Evolutionary conservation across 176 grass and related monocot species (phyloP).

Genomic region (Aechmea fasciata): DNA sequence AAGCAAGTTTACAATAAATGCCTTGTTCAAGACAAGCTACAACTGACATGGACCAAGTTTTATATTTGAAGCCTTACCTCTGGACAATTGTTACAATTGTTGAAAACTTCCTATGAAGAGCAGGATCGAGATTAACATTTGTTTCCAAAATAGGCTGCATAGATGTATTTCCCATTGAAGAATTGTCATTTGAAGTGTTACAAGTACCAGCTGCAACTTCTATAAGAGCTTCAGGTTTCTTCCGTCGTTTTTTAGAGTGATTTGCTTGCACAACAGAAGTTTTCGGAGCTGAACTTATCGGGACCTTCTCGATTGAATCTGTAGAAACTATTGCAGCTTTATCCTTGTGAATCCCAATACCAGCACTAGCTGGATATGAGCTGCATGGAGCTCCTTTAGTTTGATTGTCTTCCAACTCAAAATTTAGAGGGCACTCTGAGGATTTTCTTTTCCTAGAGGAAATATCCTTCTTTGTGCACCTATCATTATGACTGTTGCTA

Average conservation of each 20-base stretch:
- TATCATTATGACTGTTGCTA: slow-evolving; percentile 3
- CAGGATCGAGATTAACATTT: slow-evolving; percentile 26
- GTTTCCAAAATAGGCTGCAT: slow-evolving; percentile 9
- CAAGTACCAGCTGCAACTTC: not conserved
- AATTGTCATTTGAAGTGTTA: slow-evolving; percentile 19
- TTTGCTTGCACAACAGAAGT: slow-evolving; percentile 7
- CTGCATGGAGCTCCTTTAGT: slow-evolving; percentile 2
- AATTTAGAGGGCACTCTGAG: not conserved
- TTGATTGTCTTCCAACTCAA: slow-evolving; percentile 7
- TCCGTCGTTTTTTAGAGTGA: slow-evolving; percentile 5
- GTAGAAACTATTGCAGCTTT: slow-evolving; percentile 1
- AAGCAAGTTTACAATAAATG: not conserved
- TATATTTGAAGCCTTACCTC: slow-evolving; percentile 23
- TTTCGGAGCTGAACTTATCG: slow-evolving; percentile 14
- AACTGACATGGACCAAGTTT: not conserved
- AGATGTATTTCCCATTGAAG: slow-evolving; percentile 11
- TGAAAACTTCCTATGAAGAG: slow-evolving; percentile 33
- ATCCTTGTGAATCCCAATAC: slow-evolving; percentile 9
- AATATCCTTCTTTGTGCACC: slow-evolving; percentile 4
- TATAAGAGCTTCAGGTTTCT: slow-evolving; percentile 14
- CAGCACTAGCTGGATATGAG: slow-evolving; percentile 16
- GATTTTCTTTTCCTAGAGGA: slow-evolving; percentile 11
- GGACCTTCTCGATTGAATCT: slow-evolving; percentile 22
- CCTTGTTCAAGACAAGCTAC: not conserved
- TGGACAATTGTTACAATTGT: slow-evolving; percentile 32